These are phyloP conservation scores for Simplicillium sp. DNA, from an alignment of 2,329 filamentous ascomycete genomes.

Conservation along the genomic window DNA sequence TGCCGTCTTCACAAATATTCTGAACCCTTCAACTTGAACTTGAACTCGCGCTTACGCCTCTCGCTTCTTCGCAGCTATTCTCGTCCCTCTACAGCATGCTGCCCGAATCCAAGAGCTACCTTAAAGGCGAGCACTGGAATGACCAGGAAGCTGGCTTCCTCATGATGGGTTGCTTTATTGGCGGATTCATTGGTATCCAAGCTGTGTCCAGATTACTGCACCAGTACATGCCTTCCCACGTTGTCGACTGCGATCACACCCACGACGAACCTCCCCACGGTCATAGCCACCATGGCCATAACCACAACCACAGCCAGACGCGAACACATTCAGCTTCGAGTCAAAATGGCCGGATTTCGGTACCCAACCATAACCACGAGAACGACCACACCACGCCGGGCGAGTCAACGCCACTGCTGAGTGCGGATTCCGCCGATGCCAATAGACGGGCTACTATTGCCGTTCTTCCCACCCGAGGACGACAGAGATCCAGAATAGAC, in stretches of 20 bases:
- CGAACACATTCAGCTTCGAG: conserved; percentile 13
- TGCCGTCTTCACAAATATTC: background rate
- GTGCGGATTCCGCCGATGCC: conserved; percentile 6
- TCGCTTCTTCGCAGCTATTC: conserved; percentile 54
- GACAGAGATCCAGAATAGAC: conserved; percentile 15
- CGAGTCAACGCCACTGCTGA: conserved; percentile 14
- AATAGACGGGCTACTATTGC: background rate
- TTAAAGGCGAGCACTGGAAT: conserved; percentile 58
- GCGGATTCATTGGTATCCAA: conserved; percentile 68
- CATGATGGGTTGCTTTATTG: conserved; percentile 60
- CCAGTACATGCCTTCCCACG: conserved; percentile 64
- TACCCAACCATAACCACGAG: conserved; percentile 5
- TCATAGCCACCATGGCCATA: conserved; percentile 10
- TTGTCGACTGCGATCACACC: conserved; percentile 71
- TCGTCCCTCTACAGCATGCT: conserved; percentile 90
- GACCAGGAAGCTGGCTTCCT: conserved; percentile 58
- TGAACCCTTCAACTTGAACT: too few species aligned
- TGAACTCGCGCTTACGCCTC: too few species aligned
- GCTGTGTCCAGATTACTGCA: conserved; percentile 64
- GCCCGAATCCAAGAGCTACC: conserved; percentile 72
- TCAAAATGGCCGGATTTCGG: too few species aligned
- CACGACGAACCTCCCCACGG: conserved; percentile 45
- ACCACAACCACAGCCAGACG: conserved; percentile 3
- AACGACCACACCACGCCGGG: conserved; percentile 39
- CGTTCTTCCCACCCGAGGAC: conserved; percentile 6